Evolutionary conservation across 306 rosid species (phyloP).

Genomic region (Ziziphus jujuba): DNA sequence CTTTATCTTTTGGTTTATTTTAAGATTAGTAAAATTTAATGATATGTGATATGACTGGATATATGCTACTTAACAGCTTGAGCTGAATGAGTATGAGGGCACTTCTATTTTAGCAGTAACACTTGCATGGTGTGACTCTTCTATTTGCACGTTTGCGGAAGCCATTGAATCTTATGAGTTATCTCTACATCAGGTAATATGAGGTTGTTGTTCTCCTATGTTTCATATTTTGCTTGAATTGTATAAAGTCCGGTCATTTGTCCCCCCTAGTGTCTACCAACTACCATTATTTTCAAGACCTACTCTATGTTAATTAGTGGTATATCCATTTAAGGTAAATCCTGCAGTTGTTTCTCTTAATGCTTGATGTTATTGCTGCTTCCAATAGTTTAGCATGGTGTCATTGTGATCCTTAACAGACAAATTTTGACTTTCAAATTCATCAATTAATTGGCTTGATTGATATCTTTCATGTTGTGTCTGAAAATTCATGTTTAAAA

Average conservation of each 20-base stretch:
- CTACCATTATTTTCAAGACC: too few relatives aligned
- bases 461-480: too few relatives aligned
- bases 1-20: background rate
- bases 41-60: background rate
- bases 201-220: slow-evolving; percentile 18
- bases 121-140: slow-evolving; percentile 76
- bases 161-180: slow-evolving; percentile 53
- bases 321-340: too few relatives aligned
- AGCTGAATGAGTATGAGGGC: slow-evolving; percentile 72
- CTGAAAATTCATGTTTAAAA: too few relatives aligned
- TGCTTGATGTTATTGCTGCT: too few relatives aligned
- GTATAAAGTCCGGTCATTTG: background rate
- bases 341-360: too few relatives aligned
- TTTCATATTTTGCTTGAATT: background rate
- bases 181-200: slow-evolving; percentile 71
- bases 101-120: slow-evolving; percentile 74
- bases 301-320: too few relatives aligned
- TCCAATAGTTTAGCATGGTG: too few relatives aligned
- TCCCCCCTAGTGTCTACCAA: background rate
- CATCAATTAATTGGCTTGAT: too few relatives aligned
- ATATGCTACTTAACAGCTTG: slow-evolving; percentile 50
- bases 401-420: too few relatives aligned
- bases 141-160: slow-evolving; percentile 59
- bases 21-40: slow-evolving; percentile 7
- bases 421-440: too few relatives aligned